Evolutionary conservation across 768 basidiomycete genomes (phyloP).

Genomic region (Mycena sanguinolenta): DNA sequence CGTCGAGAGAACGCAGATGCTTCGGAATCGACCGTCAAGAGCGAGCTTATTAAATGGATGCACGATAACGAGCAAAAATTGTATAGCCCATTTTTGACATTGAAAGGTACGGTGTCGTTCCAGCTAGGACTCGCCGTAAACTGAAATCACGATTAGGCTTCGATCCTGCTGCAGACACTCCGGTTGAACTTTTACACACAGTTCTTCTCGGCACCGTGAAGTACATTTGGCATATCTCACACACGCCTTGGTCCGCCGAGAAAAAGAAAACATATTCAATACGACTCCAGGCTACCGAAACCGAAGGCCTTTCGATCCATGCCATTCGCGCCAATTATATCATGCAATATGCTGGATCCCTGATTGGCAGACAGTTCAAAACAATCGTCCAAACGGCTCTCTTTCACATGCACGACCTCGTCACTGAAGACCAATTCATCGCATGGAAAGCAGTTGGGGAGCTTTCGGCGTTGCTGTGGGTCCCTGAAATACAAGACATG

Average conservation of each 20-base stretch:
- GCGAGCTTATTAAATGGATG: constrained; percentile 47
- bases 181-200: too few species aligned
- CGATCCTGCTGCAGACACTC: too few species aligned
- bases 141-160: constrained; percentile 14
- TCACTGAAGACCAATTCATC: too few species aligned
- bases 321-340: constrained; percentile 19
- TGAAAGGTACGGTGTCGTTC: constrained; percentile 28
- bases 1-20: too few species aligned
- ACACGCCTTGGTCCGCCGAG: constrained; percentile 33
- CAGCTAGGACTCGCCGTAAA: background rate
- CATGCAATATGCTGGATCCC: too few species aligned
- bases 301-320: constrained; percentile 19
- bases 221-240: constrained; percentile 45
- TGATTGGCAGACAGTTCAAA: too few species aligned
- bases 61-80: constrained; percentile 38
- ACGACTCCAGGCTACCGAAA: constrained; percentile 39
- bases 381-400: too few species aligned
- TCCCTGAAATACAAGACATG: constrained; percentile 40
- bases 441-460: too few species aligned
- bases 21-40: constrained; percentile 44
- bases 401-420: too few species aligned
- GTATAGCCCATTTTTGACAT: constrained; percentile 48
- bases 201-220: constrained; percentile 45
- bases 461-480: constrained; percentile 45
- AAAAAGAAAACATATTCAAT: constrained; percentile 33